Evolutionary conservation across 2,329 filamentous ascomycete species (phyloP), one percentile per base, ranked within the genome.

Genomic region (Coniochaeta hoffmannii): DNA sequence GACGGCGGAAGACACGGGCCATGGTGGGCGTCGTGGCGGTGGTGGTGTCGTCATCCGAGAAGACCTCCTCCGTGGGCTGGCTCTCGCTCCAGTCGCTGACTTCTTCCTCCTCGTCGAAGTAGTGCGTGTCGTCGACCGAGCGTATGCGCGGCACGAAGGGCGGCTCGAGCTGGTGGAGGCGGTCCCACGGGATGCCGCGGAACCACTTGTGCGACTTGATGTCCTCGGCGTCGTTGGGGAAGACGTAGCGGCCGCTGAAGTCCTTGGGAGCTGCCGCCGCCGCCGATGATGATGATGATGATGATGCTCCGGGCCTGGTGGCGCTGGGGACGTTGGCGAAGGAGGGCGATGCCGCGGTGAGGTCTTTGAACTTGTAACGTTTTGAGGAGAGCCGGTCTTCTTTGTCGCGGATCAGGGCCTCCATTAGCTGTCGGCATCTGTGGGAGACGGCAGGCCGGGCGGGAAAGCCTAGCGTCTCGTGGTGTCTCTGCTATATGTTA

Each of bases 171-270:
- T 80, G 71, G 64, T 94, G 88, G 15, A 96, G 71, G 0, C 80
- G 81, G 14, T 88, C 82, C 94, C 90, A 97, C 1, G 83, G 80
- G 15, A 95, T 82, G 52, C 84, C 83, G 56, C 78, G 79, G 73
- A 97, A 97, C 80, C 93, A 97, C 11, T 83, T 82, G 70, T 97
- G 94, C 3, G 79, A 73, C 68, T 95, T 97, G 75, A 97, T 95
- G 55, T 97, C 91, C 60, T 89, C 83, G 1, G 89, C 92, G 64
- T 96, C 92, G 58, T 94, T 81, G 0, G 88, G 77, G 64, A 90
- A 93, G 4, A 97, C 92, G 55, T 88, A 87, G 31, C 83, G 76
- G 1, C 73, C 67, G 4, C 66, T 64, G 52, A 69, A 66, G 56
- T 73, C 69, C 50, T 62, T 59, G 53, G 61, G 52, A 24, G 63